Evolutionary conservation across 176 grass and related monocot species (phyloP).

Genomic region (Carex parvula): DNA sequence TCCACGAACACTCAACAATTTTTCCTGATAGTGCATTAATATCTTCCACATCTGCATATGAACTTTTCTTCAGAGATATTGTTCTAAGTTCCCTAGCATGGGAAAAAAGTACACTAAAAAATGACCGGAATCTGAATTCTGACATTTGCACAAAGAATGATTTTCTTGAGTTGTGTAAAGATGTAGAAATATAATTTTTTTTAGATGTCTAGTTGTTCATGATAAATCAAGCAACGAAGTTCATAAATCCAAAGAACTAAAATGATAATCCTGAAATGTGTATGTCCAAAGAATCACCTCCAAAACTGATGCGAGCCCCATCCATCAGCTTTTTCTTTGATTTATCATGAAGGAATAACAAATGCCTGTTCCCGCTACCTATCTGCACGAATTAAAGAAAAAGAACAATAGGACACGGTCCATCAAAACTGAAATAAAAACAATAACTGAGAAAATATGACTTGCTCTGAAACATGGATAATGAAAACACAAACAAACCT

Average conservation of each 20-base stretch:
- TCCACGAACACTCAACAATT: conserved; percentile 64
- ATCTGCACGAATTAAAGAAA: conserved; percentile 25
- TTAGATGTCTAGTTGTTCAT: too few species aligned
- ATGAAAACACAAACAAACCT: conserved; percentile 41
- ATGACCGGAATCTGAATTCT: neutral
- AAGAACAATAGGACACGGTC: neutral
- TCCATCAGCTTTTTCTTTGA: conserved; percentile 69
- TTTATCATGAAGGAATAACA: conserved; percentile 62
- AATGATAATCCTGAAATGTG: neutral
- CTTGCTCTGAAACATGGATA: neutral
- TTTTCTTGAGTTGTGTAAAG: neutral
- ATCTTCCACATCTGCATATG: conserved; percentile 44
- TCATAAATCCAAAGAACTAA: neutral
- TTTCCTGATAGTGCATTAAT: conserved; percentile 43
- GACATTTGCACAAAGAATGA: neutral
- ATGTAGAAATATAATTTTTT: neutral
- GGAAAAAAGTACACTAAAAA: neutral
- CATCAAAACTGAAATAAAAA: conserved; percentile 23
- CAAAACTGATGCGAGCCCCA: conserved; percentile 39
- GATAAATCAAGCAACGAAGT: neutral
- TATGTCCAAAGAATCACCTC: conserved; percentile 31
- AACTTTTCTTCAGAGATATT: neutral
- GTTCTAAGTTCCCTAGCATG: neutral
- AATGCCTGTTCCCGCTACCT: conserved; percentile 46
- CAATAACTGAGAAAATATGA: neutral